A percentile compares a stretch with the other conserved stretches of the same genome.
These are phyloP conservation scores for Solanum habrochaites DNA, from an alignment of 257 asterid genomes.

Conservation along the genomic window DNA sequence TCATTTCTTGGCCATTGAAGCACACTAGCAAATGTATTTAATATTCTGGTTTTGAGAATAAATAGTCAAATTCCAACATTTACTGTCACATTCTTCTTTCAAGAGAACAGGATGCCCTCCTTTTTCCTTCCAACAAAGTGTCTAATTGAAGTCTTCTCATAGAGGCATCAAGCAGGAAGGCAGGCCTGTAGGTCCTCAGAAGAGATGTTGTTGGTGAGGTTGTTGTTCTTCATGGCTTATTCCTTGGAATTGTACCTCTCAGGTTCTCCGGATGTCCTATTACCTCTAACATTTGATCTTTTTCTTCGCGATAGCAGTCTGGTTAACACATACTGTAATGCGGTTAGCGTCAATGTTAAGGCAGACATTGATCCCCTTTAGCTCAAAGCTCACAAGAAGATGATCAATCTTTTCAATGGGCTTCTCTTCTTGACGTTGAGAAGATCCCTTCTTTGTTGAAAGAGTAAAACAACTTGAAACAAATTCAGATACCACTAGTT, in stretches of 20 bases:
- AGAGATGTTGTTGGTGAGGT: constrained; percentile 20
- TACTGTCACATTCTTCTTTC: neutral
- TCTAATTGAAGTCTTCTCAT: neutral
- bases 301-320: constrained; percentile 24
- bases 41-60: neutral
- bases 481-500: neutral
- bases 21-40: neutral
- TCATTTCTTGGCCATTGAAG: neutral
- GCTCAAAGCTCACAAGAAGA: constrained; percentile 21
- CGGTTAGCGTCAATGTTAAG: constrained; percentile 31
- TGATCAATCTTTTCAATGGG: neutral
- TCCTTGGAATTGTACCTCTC: constrained; percentile 36
- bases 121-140: neutral
- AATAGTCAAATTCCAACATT: neutral
- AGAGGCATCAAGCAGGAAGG: neutral
- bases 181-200: neutral
- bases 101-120: neutral
- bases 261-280: constrained; percentile 30
- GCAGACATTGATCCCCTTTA: constrained; percentile 27
- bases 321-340: constrained; percentile 3
- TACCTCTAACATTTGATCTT: constrained; percentile 26
- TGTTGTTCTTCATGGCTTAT: constrained; percentile 30
- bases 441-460: constrained; percentile 21
- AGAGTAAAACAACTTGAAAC: neutral
- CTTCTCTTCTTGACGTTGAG: constrained; percentile 16